These are phyloP conservation scores for Blastocystis sp. DNA, from an alignment of 352 stramenopile species.

Conservation along the genomic window DNA sequence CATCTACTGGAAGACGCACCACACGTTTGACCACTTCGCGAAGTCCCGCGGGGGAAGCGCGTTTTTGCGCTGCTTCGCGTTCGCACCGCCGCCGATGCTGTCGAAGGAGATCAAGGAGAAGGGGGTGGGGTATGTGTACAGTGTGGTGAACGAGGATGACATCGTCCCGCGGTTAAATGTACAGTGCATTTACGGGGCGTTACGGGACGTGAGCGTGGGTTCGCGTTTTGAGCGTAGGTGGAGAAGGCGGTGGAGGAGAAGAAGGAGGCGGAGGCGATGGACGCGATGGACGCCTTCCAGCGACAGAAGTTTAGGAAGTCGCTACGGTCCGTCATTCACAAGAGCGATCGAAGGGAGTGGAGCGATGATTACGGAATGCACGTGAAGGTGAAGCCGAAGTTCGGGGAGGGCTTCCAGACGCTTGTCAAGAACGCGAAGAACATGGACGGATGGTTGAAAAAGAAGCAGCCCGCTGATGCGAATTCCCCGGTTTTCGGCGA, in stretches of 20 bases:
- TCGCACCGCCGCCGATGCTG: slow-evolving; percentile 28
- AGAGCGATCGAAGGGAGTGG: not conserved
- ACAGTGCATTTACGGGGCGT: slow-evolving; percentile 17
- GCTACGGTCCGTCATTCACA: slow-evolving; percentile 20
- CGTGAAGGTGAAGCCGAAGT: not conserved
- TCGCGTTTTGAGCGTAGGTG: not conserved
- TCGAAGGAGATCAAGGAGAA: slow-evolving; percentile 60
- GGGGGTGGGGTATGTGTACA: slow-evolving; percentile 52
- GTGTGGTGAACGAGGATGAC: slow-evolving; percentile 67
- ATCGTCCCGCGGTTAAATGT: slow-evolving; percentile 44
- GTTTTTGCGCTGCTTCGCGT: slow-evolving; percentile 59
- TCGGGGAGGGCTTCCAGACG: not conserved
- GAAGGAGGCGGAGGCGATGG: not conserved
- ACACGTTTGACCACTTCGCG: slow-evolving; percentile 17
- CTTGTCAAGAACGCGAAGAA: slow-evolving; percentile 10
- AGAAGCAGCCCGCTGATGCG: not conserved
- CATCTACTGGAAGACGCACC: slow-evolving; percentile 58
- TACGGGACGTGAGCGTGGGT: slow-evolving; percentile 4
- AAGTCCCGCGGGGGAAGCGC: not conserved
- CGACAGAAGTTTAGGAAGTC: slow-evolving; percentile 27
- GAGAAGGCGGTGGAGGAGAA: too few species aligned
- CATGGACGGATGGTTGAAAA: slow-evolving; percentile 18
- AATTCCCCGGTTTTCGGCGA: slow-evolving; percentile 31
- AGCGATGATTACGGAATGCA: slow-evolving; percentile 3
- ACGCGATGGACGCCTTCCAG: not conserved